Evolutionary conservation across 306 rosid genomes (phyloP).

Genomic region (Trifolium subterraneum): DNA sequence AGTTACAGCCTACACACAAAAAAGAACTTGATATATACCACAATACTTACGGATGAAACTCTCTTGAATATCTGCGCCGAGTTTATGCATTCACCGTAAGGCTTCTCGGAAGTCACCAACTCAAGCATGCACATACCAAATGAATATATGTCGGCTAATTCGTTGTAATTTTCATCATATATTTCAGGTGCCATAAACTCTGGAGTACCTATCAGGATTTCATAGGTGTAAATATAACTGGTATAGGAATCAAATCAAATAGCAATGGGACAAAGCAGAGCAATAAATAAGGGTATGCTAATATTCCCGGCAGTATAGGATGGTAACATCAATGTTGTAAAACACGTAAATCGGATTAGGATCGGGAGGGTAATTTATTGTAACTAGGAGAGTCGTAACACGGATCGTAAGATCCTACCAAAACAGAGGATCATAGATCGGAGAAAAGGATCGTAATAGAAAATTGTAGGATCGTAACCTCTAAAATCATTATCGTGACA

Average conservation of each 20-base stretch:
- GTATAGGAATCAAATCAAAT: conserved; percentile 12
- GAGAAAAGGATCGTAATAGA: too few relatives aligned
- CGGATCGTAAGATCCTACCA: too few relatives aligned
- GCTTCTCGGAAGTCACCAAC: conserved; percentile 58
- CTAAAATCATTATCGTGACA: too few relatives aligned
- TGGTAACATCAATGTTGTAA: not conserved
- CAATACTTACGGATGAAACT: conserved; percentile 59
- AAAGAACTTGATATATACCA: not conserved
- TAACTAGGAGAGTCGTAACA: too few relatives aligned
- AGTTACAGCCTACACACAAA: not conserved
- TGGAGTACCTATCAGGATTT: conserved; percentile 52
- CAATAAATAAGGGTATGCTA: not conserved
- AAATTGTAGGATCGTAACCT: too few relatives aligned
- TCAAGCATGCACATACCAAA: conserved; percentile 64
- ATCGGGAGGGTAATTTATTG: too few relatives aligned
- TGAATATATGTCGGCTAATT: conserved; percentile 60
- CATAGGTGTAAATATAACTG: conserved; percentile 19
- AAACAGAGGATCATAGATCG: too few relatives aligned
- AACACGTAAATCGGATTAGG: too few relatives aligned
- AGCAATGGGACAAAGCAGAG: not conserved
- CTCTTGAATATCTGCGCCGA: conserved; percentile 62
- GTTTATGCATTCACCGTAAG: conserved; percentile 60
- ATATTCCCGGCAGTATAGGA: not conserved
- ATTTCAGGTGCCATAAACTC: conserved; percentile 66
- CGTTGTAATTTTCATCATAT: conserved; percentile 59